A percentile compares a stretch with the other conserved stretches of the same genome.
These are phyloP conservation scores for Beverwykella pulmonaria DNA, from an alignment of 495 filamentous ascomycete genomes.

Conservation along the genomic window DNA sequence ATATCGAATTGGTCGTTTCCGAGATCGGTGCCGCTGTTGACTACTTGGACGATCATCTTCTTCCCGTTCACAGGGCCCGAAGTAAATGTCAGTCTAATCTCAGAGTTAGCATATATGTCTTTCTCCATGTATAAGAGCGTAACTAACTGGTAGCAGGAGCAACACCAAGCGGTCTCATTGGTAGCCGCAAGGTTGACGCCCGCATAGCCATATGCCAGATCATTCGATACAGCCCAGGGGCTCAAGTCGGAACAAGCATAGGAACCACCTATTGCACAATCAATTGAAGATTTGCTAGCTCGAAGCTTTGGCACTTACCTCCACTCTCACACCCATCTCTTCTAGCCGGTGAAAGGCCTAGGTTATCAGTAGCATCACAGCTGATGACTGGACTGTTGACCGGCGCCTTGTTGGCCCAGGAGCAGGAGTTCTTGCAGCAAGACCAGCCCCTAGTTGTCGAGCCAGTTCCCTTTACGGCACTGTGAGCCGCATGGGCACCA, in stretches of 20 bases:
- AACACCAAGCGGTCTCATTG: conserved; percentile 63
- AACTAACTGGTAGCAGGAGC: conserved; percentile 61
- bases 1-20: conserved; percentile 31
- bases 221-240: conserved; percentile 64
- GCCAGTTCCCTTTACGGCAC: conserved; percentile 22
- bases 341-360: conserved; percentile 40
- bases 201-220: conserved; percentile 63
- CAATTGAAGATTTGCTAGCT: background rate
- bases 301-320: conserved; percentile 18
- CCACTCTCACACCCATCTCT: conserved; percentile 53
- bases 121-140: background rate
- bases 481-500: conserved; percentile 6
- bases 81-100: conserved; percentile 25
- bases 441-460: conserved; percentile 52
- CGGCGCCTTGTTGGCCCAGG: conserved; percentile 59
- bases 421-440: conserved; percentile 69
- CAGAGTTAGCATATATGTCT: background rate
- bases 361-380: conserved; percentile 59
- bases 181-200: conserved; percentile 58
- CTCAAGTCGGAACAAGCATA: conserved; percentile 64
- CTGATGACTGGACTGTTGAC: conserved; percentile 54
- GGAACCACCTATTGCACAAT: conserved; percentile 38
- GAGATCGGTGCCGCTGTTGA: conserved; percentile 24
- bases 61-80: conserved; percentile 27
- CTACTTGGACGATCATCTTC: conserved; percentile 30